A percentile compares a stretch with the other conserved stretches of the same genome.
These are phyloP conservation scores for Cordyceps cicadae DNA, from an alignment of 2,329 filamentous ascomycete genomes.

Conservation along the genomic window DNA sequence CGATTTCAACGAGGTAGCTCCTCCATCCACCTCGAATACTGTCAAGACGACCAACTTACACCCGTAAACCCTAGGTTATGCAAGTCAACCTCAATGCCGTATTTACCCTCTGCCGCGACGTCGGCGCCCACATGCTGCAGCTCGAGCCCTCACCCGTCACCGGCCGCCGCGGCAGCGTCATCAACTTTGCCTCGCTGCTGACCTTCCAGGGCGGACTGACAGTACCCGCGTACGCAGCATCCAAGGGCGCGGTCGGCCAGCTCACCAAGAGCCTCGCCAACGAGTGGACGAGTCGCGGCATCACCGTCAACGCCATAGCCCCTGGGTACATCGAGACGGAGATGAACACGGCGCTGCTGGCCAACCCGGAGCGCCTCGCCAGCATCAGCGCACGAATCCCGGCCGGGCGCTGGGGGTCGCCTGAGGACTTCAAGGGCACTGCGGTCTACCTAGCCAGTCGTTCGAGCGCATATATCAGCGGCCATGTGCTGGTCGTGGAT, in stretches of 20 bases:
- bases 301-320: conserved; percentile 82
- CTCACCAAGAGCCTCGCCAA: conserved; percentile 79
- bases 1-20: conserved; percentile 60
- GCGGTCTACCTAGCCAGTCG: conserved; percentile 68
- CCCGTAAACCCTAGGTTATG: conserved; percentile 44
- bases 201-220: conserved; percentile 82
- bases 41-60: not conserved
- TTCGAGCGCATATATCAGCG: conserved; percentile 74
- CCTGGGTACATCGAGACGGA: conserved; percentile 90
- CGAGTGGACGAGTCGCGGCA: conserved; percentile 72
- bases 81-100: conserved; percentile 81
- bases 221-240: conserved; percentile 79
- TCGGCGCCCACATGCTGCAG: conserved; percentile 69
- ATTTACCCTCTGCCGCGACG: conserved; percentile 69
- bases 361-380: conserved; percentile 58
- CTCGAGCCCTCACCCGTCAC: conserved; percentile 39
- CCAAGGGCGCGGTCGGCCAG: conserved; percentile 78
- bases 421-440: conserved; percentile 82
- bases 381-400: conserved; percentile 77
- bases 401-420: conserved; percentile 71
- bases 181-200: conserved; percentile 77
- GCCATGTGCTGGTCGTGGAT: conserved; percentile 75
- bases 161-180: conserved; percentile 59
- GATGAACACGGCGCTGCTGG: conserved; percentile 79
- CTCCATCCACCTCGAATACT: not conserved